Conservation (phyloP, 129 eudicot genomes). For the Rutidosis leptorrhynchoides region DNA sequence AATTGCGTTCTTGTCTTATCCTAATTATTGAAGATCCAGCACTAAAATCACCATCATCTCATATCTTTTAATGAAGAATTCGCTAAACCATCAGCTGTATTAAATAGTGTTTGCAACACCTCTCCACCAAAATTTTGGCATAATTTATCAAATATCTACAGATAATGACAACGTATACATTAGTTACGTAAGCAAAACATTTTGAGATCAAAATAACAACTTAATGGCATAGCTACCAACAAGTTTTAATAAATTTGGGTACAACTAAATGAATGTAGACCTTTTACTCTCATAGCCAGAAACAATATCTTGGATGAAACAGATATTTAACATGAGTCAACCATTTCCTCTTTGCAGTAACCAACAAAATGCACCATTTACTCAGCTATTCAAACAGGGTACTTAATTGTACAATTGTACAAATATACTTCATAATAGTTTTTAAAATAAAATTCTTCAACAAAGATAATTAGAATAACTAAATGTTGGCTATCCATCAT, state of each 20-base stretch:
- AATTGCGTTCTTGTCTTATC: no score
- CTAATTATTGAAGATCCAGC: no score
- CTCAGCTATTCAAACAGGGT: no score
- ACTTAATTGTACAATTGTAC: background rate
- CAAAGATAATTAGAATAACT: background rate
- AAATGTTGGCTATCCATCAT: background rate
- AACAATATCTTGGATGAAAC: no score
- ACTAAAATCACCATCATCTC: no score
- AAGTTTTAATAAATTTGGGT: no score
- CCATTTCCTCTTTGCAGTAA: conserved; percentile 3
- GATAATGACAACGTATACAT: conserved; percentile 16
- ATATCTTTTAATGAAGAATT: conserved; percentile 62
- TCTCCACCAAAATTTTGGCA: conserved; percentile 97
- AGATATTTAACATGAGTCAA: background rate
- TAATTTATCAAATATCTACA: conserved; percentile 90
- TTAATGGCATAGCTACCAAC: no score
- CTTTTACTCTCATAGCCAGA: no score
- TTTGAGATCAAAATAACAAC: conserved; percentile 10
- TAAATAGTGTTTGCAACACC: conserved; percentile 82
- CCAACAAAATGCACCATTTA: conserved; percentile 6
- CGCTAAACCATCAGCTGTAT: conserved; percentile 77
- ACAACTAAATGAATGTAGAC: no score
- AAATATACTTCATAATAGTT: background rate
- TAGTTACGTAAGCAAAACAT: background rate
- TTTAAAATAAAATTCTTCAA: background rate